A percentile compares a stretch with the other conserved stretches of the same genome.
Evolutionary conservation across 202 grass and related monocot genomes (phyloP).

Genomic region (Musa balbisiana): DNA sequence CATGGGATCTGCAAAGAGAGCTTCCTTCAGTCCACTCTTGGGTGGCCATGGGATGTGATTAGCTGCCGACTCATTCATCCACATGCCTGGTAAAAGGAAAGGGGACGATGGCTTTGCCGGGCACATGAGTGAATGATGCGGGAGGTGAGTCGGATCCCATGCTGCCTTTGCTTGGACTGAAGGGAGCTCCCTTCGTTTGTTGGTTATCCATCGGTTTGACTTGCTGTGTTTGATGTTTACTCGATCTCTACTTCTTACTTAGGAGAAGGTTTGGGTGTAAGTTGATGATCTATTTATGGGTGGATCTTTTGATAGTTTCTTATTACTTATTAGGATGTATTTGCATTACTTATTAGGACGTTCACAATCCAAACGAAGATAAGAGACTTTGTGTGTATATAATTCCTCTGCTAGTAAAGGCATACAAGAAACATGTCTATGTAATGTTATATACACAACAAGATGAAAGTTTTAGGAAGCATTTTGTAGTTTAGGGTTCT

Average conservation of each 20-base stretch:
- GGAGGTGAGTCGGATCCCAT: constrained; percentile 77
- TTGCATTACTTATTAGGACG: too few relatives aligned
- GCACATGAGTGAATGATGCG: constrained; percentile 99
- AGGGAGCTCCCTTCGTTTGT: constrained; percentile 83
- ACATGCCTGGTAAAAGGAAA: constrained; percentile 48
- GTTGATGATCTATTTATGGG: too few relatives aligned
- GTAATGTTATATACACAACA: too few relatives aligned
- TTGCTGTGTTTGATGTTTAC: background rate
- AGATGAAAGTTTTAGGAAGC: too few relatives aligned
- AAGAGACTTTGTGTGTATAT: too few relatives aligned
- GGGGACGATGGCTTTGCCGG: constrained; percentile 32
- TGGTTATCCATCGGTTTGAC: background rate
- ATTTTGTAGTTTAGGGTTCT: too few relatives aligned
- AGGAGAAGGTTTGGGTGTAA: too few relatives aligned
- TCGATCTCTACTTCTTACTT: background rate
- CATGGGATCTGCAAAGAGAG: constrained; percentile 47
- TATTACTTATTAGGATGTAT: too few relatives aligned
- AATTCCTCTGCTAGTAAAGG: too few relatives aligned
- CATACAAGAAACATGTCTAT: too few relatives aligned
- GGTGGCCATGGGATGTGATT: constrained; percentile 58
- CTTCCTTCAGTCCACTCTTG: constrained; percentile 99
- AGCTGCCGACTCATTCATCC: constrained; percentile 99
- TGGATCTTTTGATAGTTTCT: too few relatives aligned
- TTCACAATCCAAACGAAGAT: too few relatives aligned
- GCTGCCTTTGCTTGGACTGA: constrained; percentile 93